These are phyloP conservation scores for Zygosaccharomyces rouxii DNA, from an alignment of 805 yeast genomes.

Conservation along the genomic window DNA sequence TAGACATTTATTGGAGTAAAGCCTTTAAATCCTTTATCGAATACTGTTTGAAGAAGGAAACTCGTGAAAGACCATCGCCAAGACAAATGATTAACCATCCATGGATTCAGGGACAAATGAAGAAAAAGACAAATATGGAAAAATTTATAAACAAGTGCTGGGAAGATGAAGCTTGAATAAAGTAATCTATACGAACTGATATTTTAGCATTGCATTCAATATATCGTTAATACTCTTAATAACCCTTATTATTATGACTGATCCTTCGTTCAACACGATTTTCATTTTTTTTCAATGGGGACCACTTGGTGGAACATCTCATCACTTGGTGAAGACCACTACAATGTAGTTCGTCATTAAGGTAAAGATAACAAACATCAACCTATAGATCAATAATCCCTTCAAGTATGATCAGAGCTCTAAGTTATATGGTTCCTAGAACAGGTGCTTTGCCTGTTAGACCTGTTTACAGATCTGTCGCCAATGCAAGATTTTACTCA, in stretches of 20 bases:
- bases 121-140: slow-evolving; percentile 75
- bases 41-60: slow-evolving; percentile 76
- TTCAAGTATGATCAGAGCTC: neutral
- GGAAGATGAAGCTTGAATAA: slow-evolving; percentile 34
- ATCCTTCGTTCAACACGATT: slow-evolving; percentile 4
- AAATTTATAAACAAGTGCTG: slow-evolving; percentile 74
- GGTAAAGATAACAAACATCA: neutral
- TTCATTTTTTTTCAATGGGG: slow-evolving; percentile 4
- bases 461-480: slow-evolving; percentile 1
- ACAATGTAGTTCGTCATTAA: neutral
- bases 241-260: neutral
- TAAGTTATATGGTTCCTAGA: slow-evolving; percentile 4
- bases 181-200: neutral
- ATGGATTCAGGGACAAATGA: slow-evolving; percentile 79
- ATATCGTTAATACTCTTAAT: neutral
- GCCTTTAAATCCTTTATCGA: slow-evolving; percentile 78
- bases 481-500: slow-evolving; percentile 25
- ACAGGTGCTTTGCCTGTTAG: neutral
- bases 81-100: slow-evolving; percentile 91
- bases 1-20: slow-evolving; percentile 73
- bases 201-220: slow-evolving; percentile 4
- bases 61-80: slow-evolving; percentile 81
- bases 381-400: neutral
- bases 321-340: slow-evolving; percentile 1
- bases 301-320: neutral